Conservation (phyloP, 306 rosid genomes). For the Arachis stenosperma region DNA sequence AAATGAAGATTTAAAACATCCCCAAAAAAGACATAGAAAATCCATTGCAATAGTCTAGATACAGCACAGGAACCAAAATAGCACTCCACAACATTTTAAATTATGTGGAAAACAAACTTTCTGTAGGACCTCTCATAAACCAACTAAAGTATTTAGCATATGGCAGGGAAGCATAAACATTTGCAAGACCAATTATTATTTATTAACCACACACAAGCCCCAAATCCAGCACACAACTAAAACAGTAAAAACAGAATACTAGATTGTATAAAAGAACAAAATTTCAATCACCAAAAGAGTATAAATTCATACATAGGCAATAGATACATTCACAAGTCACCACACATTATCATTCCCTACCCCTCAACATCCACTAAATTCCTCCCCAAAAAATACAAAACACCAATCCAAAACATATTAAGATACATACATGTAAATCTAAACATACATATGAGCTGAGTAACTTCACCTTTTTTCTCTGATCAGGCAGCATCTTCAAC, state of each 20-base stretch:
- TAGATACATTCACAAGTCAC: slow-evolving; percentile 21
- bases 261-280: background rate
- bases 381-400: background rate
- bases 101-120: slow-evolving; percentile 9
- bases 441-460: background rate
- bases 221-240: slow-evolving; percentile 27
- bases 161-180: slow-evolving; percentile 18
- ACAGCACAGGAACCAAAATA: slow-evolving; percentile 22
- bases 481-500: slow-evolving; percentile 81
- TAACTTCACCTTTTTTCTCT: slow-evolving; percentile 83
- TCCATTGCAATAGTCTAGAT: slow-evolving; percentile 13
- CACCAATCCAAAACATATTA: slow-evolving; percentile 24
- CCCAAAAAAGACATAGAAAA: background rate
- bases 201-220: slow-evolving; percentile 16
- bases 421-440: background rate
- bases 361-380: slow-evolving; percentile 12
- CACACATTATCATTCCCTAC: background rate
- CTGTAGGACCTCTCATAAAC: background rate
- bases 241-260: slow-evolving; percentile 33
- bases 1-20: background rate
- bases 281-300: slow-evolving; percentile 3
- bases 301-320: slow-evolving; percentile 6
- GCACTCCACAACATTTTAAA: slow-evolving; percentile 6
- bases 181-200: slow-evolving; percentile 7
- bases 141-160: background rate